phyloP scores from a whole-genome alignment of 495 filamentous ascomycete genomes.

The Penicillium turbatum region DNA sequence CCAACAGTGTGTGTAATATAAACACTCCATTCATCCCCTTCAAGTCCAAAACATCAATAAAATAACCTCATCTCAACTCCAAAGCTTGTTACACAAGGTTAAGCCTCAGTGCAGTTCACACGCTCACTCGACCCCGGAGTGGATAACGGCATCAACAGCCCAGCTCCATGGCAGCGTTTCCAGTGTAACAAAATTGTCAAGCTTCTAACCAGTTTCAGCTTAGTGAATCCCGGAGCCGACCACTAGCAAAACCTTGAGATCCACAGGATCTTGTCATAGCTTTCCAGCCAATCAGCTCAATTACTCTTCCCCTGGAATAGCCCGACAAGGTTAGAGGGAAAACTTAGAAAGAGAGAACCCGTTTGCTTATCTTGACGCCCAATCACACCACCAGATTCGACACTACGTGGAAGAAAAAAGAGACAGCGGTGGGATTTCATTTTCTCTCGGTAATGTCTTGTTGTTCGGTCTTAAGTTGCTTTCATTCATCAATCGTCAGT shows the following conservation, averaged over 20 bases:
- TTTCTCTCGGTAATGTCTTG: neutral
- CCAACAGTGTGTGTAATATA: conserved; percentile 5
- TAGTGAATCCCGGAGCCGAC: conserved; percentile 15
- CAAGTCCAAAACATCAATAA: neutral
- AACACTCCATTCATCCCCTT: conserved; percentile 3
- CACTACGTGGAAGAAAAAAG: neutral
- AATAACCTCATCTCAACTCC: neutral
- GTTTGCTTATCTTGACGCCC: conserved; percentile 29
- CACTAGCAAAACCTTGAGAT: conserved; percentile 10
- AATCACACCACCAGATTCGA: conserved; percentile 10
- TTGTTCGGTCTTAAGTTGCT: too few relatives aligned
- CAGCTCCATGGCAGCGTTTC: conserved; percentile 5
- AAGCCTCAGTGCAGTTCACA: conserved; percentile 11
- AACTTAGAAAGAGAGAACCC: conserved; percentile 15
- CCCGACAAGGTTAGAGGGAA: conserved; percentile 8
- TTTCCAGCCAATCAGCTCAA: conserved; percentile 9
- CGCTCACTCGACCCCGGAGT: conserved; percentile 18
- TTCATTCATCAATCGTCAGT: too few relatives aligned
- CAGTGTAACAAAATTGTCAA: conserved; percentile 13
- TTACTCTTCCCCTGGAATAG: conserved; percentile 6
- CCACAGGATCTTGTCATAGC: conserved; percentile 23
- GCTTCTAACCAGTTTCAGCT: conserved; percentile 9
- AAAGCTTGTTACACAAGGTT: neutral
- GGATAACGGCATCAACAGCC: conserved; percentile 2
- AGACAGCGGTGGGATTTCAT: neutral